These are phyloP conservation scores for Russula vinacea DNA, from an alignment of 768 basidiomycete genomes.

Conservation along the genomic window DNA sequence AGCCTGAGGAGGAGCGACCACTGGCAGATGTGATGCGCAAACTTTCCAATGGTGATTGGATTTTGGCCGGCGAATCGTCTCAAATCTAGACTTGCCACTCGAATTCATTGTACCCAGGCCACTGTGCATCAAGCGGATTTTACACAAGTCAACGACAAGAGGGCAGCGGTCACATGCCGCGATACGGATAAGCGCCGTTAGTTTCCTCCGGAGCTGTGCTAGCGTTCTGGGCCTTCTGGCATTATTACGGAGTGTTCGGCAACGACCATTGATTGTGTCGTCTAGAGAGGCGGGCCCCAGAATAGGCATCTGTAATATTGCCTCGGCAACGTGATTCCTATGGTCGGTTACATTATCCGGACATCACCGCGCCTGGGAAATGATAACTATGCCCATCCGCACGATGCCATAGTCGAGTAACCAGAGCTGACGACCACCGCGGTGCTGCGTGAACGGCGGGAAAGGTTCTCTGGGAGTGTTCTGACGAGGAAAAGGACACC, in stretches of 20 bases:
- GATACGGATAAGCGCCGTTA: slow-evolving; percentile 17
- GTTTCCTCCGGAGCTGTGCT: slow-evolving; percentile 14
- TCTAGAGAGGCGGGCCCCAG: slow-evolving; percentile 18
- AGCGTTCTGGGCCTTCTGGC: neutral
- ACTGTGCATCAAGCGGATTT: slow-evolving; percentile 5
- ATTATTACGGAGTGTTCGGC: slow-evolving; percentile 9
- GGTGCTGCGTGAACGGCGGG: neutral
- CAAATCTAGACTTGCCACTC: slow-evolving; percentile 19
- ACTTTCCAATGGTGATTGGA: slow-evolving; percentile 18
- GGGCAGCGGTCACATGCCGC: slow-evolving; percentile 11
- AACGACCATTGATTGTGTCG: slow-evolving; percentile 12
- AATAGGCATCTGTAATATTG: slow-evolving; percentile 21
- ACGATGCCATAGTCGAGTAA: slow-evolving; percentile 5
- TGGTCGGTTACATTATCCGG: slow-evolving; percentile 13
- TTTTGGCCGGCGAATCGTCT: no score
- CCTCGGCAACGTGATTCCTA: slow-evolving; percentile 14
- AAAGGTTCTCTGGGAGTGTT: neutral
- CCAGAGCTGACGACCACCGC: neutral
- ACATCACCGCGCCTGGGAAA: slow-evolving; percentile 17
- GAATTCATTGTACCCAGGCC: slow-evolving; percentile 16
- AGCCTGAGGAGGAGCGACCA: slow-evolving; percentile 26
- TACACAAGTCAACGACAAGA: neutral
- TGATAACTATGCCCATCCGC: slow-evolving; percentile 11
- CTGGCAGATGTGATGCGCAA: slow-evolving; percentile 21
- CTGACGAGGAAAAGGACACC: neutral